Base-by-base conservation (phyloP, 352 stramenopile species). In the Phytophthora tentaculata region DNA sequence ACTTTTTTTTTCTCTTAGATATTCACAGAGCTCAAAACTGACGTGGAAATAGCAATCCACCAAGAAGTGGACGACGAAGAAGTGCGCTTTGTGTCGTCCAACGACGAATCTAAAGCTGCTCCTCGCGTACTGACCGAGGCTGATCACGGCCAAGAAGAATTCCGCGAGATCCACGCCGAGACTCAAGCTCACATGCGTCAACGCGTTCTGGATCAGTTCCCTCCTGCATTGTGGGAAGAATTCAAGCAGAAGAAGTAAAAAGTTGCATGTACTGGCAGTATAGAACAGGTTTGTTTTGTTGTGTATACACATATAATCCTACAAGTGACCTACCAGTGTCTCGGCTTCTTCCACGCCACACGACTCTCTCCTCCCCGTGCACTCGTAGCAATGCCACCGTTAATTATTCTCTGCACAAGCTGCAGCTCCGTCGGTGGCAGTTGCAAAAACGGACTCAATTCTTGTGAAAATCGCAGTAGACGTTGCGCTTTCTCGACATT, bases 171-270 rank as follows among this genome's bases (percentile, higher is more conserved):
- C 43, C 81, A 92, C 57, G 41, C 71, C 44, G 75, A 80, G 48
- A 91, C 83, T 20, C 76, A 92, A 45, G 32, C 57, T n/a, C 76
- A 90, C 65, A 92, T 91, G 84, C 80, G 82, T 24, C 55, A 72
- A 20, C 83, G 81, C 20, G 81, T 91, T 17, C 66, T 89, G n/a
- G 74, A 80, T 2, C 80, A 86, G 58, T 93, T 93, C 56, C 83
- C 84, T 19, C 32, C 61, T 2, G 52, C 71, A 5, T 73, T 89
- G n/a, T 93, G 83, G 85, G 61, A 72, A 3, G 81, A 90, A n/a
- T 73, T 92, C 32, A 81, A 86, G 45, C 52, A 70, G n/a, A 80
- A 78, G 45, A 48, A 29, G 35, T 43, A n/a, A 43, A 43, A 43
- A 19, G 60, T 23, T 20, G 12, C 24, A 44, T n/a, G n/a, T n/a